phyloP scores from a whole-genome alignment of 257 asterid species.

The Solanum sejunctum region DNA sequence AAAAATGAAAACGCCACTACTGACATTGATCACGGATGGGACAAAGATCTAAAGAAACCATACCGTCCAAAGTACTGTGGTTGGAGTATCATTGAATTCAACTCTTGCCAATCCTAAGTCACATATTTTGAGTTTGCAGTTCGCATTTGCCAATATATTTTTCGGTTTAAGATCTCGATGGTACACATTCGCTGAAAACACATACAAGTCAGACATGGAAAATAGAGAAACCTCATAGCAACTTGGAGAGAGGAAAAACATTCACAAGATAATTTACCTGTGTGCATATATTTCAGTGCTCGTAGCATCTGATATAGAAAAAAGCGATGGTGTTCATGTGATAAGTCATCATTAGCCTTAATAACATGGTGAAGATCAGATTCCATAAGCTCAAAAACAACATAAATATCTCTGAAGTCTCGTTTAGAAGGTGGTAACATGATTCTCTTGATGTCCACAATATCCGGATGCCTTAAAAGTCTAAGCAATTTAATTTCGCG shows the following conservation, averaged over 20 bases:
- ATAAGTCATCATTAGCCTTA: constrained; percentile 89
- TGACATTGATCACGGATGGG: background rate
- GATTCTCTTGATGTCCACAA: constrained; percentile 81
- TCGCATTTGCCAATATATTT: constrained; percentile 93
- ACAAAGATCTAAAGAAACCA: background rate
- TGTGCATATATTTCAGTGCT: constrained; percentile 81
- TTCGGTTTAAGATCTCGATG: constrained; percentile 94
- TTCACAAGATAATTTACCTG: constrained; percentile 35
- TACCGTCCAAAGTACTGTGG: constrained; percentile 91
- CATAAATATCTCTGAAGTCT: constrained; percentile 77
- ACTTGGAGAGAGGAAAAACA: background rate
- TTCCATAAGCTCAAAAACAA: constrained; percentile 93
- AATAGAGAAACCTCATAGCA: background rate
- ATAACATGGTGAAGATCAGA: constrained; percentile 96
- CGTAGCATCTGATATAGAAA: constrained; percentile 90
- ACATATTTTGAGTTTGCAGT: constrained; percentile 88
- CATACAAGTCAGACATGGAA: constrained; percentile 1
- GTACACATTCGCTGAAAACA: constrained; percentile 74
- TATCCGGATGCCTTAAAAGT: constrained; percentile 80
- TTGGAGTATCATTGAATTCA: constrained; percentile 79
- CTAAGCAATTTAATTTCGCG: constrained; percentile 85
- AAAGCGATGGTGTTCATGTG: constrained; percentile 84
- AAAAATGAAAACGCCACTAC: background rate
- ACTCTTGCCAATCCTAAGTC: constrained; percentile 95
- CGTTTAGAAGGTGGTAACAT: constrained; percentile 85